These are phyloP conservation scores for Xylariaceae sp. DNA, from an alignment of 2,329 filamentous ascomycete genomes.

Conservation along the genomic window DNA sequence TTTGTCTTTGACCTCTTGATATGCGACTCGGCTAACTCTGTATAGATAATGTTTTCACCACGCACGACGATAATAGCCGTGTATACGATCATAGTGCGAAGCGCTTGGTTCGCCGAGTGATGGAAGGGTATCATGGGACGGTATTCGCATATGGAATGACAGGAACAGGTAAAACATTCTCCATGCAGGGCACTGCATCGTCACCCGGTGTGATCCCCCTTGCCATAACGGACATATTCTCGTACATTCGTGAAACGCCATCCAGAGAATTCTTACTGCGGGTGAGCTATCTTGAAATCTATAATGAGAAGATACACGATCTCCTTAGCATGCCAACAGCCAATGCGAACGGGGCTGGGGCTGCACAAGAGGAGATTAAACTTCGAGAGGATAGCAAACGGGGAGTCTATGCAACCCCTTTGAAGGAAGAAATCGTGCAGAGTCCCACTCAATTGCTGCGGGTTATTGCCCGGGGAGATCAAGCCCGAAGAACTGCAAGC, in stretches of 20 bases:
- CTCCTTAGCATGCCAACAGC: conserved; percentile 71
- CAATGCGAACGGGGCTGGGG: conserved; percentile 49
- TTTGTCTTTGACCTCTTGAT: conserved; percentile 41
- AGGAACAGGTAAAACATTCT: conserved; percentile 97
- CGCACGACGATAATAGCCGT: conserved; percentile 87
- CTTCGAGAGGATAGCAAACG: conserved; percentile 92
- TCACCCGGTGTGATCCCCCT: conserved; percentile 95
- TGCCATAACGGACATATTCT: conserved; percentile 98
- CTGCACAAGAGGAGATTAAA: conserved; percentile 86
- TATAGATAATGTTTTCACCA: conserved; percentile 91
- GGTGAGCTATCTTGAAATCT: conserved; percentile 97
- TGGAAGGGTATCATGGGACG: conserved; percentile 98
- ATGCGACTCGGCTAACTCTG: conserved; percentile 8
- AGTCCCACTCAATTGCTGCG: conserved; percentile 91
- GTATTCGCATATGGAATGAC: conserved; percentile 99
- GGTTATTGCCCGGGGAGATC: conserved; percentile 91
- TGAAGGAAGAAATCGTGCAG: conserved; percentile 98
- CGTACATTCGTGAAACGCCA: conserved; percentile 95
- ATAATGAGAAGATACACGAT: conserved; percentile 97
- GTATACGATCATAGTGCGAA: conserved; percentile 96
- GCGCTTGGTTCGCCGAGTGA: conserved; percentile 87
- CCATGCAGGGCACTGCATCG: conserved; percentile 96
- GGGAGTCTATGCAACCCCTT: conserved; percentile 89
- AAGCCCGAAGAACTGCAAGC: conserved; percentile 83
- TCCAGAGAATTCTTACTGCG: conserved; percentile 89